A percentile compares a stretch with the other conserved stretches of the same genome.
Conservation (phyloP, 768 basidiomycete genomes). For the Cystofilobasidium bisporidii region DNA sequence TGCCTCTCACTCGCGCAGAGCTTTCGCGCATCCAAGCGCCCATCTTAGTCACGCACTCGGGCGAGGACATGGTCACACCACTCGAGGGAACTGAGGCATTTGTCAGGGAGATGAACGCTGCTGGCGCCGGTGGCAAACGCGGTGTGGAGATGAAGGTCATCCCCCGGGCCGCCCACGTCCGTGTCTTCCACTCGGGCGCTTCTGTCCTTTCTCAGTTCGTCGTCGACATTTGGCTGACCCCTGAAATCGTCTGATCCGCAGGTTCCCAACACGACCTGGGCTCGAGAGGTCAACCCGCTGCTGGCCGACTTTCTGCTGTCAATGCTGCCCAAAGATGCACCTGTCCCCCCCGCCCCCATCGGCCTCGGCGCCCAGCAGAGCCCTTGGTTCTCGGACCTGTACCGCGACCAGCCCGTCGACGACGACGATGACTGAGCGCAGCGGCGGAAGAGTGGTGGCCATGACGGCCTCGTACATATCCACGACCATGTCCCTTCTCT, state of each 20-base stretch:
- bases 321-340: background rate
- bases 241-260: background rate
- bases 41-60: background rate
- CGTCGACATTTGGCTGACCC: background rate
- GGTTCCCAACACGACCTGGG: background rate
- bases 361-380: constrained; percentile 2
- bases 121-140: background rate
- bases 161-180: background rate
- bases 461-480: too few relatives aligned
- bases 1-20: background rate
- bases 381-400: constrained; percentile 1
- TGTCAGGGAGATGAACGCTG: background rate
- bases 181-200: background rate
- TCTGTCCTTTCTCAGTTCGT: background rate
- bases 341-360: background rate
- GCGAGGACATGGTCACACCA: background rate
- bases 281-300: background rate
- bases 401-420: background rate
- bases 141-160: background rate
- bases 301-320: background rate
- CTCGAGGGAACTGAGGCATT: background rate
- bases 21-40: background rate
- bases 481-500: too few relatives aligned
- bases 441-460: too few relatives aligned
- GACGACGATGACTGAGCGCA: background rate